Evolutionary conservation across 2,329 filamentous ascomycete genomes (phyloP).

Genomic region (Neofusicoccum umdonicola): DNA sequence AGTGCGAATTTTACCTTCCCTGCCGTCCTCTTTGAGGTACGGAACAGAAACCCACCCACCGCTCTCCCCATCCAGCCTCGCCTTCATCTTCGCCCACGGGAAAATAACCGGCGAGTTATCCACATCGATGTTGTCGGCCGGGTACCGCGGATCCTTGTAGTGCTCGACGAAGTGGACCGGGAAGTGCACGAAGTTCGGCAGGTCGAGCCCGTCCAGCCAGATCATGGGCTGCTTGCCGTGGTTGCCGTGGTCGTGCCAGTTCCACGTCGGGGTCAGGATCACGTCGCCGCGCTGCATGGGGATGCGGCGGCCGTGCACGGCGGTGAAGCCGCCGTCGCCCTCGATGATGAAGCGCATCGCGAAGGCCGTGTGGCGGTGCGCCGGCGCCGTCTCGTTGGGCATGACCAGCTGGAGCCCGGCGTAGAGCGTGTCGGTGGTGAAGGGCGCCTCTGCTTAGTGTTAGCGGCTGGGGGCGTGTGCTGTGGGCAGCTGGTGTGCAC

Average conservation of each 20-base stretch:
- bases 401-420: conserved; percentile 58
- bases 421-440: conserved; percentile 59
- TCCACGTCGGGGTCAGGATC: conserved; percentile 58
- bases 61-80: conserved; percentile 33
- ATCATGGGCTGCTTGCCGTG: conserved; percentile 55
- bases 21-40: conserved; percentile 38
- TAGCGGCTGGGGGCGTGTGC: neutral
- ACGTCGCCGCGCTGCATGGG: conserved; percentile 54
- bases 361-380: conserved; percentile 57
- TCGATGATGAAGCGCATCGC: conserved; percentile 57
- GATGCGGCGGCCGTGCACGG: conserved; percentile 55
- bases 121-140: conserved; percentile 46
- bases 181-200: conserved; percentile 52
- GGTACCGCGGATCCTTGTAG: conserved; percentile 49
- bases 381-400: conserved; percentile 55
- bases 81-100: conserved; percentile 49
- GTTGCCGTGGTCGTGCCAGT: conserved; percentile 62
- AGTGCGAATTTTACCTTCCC: conserved; percentile 28
- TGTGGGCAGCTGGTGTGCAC: neutral
- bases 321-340: conserved; percentile 50
- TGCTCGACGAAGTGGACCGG: conserved; percentile 57
- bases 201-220: conserved; percentile 58
- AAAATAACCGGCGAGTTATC: conserved; percentile 47
- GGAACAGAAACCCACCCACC: conserved; percentile 30
- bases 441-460: conserved; percentile 46